Conservation (phyloP, 1,284 basidiomycete species). For the Pholiota adiposa region DNA sequence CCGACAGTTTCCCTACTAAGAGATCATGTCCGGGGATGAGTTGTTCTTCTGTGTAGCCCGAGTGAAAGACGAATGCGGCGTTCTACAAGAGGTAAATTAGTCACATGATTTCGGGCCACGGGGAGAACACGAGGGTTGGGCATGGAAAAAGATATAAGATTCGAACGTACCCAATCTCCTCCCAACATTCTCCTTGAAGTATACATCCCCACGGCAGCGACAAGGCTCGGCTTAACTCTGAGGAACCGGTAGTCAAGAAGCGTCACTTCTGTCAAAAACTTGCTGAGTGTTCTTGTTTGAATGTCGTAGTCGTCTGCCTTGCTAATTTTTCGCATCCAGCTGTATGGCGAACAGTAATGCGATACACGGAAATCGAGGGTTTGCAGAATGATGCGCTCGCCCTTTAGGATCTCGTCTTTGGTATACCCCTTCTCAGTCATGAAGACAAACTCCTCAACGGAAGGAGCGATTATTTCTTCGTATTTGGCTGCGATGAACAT, state of each 20-base stretch:
- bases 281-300: conserved; percentile 95
- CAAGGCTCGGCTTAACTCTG: conserved; percentile 89
- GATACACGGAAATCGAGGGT: conserved; percentile 96
- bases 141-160: conserved; percentile 24
- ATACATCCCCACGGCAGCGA: conserved; percentile 99
- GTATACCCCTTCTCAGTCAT: conserved; percentile 96
- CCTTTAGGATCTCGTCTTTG: conserved; percentile 96
- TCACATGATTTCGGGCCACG: conserved; percentile 49
- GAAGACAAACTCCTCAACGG: conserved; percentile 94
- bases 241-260: conserved; percentile 94
- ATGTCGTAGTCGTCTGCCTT: conserved; percentile 99
- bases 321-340: conserved; percentile 98
- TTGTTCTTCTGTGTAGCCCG: conserved; percentile 91
- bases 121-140: conserved; percentile 23
- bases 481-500: conserved; percentile 99
- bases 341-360: conserved; percentile 98
- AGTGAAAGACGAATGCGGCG: conserved; percentile 93
- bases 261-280: conserved; percentile 97
- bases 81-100: conserved; percentile 59
- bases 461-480: conserved; percentile 96
- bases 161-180: conserved; percentile 85
- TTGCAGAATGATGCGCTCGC: conserved; percentile 94
- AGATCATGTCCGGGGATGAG: conserved; percentile 83
- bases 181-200: conserved; percentile 90
- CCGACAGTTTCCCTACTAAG: conserved; percentile 85